Evolutionary conservation across 2,329 filamentous ascomycete species (phyloP).

Genomic region (Microsporum canis): DNA sequence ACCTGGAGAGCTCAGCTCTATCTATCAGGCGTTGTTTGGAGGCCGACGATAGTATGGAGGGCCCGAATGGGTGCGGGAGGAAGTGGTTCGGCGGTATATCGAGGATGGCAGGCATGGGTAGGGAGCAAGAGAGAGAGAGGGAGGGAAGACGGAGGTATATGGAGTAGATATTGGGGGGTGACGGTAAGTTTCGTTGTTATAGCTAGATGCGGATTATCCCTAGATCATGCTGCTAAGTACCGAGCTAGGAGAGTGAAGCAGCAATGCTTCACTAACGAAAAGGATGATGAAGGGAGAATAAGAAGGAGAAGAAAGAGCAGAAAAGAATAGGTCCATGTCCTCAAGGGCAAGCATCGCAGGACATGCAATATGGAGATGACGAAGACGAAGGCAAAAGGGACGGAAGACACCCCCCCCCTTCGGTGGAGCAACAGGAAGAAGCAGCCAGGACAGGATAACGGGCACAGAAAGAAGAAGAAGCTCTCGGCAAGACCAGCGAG

Average conservation of each 20-base stretch:
- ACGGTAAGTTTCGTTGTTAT: neutral
- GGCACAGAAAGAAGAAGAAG: neutral
- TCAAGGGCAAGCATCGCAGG: slow-evolving; percentile 3
- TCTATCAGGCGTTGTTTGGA: slow-evolving; percentile 34
- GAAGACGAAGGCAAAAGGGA: slow-evolving; percentile 5
- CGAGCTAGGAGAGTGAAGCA: neutral
- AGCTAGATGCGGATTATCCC: neutral
- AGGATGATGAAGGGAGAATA: neutral
- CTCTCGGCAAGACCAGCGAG: neutral
- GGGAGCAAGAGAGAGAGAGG: neutral
- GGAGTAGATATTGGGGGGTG: neutral
- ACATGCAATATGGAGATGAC: neutral
- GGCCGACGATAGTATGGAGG: slow-evolving; percentile 25
- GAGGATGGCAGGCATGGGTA: slow-evolving; percentile 6
- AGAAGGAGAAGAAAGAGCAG: neutral
- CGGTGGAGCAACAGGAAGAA: neutral
- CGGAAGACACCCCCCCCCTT: neutral
- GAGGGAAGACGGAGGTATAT: neutral
- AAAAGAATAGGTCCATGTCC: slow-evolving; percentile 3
- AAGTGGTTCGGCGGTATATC: slow-evolving; percentile 3
- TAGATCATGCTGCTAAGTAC: slow-evolving; percentile 4
- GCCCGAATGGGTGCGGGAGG: slow-evolving; percentile 1
- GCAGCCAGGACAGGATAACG: neutral
- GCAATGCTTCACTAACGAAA: slow-evolving; percentile 1
- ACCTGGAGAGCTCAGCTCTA: slow-evolving; percentile 14